Evolutionary conservation across 2,329 filamentous ascomycete genomes (phyloP).

Genomic region (Plenodomus tracheiphilus): DNA sequence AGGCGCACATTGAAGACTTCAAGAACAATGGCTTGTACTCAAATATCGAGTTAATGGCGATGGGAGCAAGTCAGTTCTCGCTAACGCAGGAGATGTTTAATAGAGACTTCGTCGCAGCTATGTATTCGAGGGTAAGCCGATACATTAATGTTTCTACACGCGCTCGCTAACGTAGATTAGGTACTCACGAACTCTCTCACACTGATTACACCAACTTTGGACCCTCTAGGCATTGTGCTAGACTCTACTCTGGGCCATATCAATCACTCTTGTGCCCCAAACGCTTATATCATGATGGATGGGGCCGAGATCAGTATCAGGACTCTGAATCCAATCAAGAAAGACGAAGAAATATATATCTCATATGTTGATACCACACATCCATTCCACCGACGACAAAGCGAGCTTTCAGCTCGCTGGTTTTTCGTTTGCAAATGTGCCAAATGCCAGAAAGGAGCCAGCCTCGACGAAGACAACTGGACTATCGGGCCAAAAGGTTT

Average conservation of each 20-base stretch:
- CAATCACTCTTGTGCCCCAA: conserved; percentile 67
- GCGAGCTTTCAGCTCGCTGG: conserved; percentile 58
- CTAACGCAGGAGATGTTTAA: conserved; percentile 45
- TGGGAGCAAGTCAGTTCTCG: conserved; percentile 59
- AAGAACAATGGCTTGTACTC: conserved; percentile 45
- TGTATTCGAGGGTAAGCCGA: conserved; percentile 50
- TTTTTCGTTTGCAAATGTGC: conserved; percentile 62
- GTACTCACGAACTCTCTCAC: conserved; percentile 63
- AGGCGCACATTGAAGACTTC: conserved; percentile 56
- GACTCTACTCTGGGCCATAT: conserved; percentile 58
- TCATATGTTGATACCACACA: conserved; percentile 64
- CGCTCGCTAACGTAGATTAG: conserved; percentile 28
- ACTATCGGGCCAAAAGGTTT: conserved; percentile 35
- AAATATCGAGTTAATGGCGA: conserved; percentile 57
- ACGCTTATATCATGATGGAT: conserved; percentile 62
- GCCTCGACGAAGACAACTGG: conserved; percentile 49
- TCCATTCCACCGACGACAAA: conserved; percentile 54
- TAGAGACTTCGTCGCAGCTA: conserved; percentile 48
- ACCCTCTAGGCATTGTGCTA: conserved; percentile 62
- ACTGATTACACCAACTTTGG: conserved; percentile 58
- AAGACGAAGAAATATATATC: conserved; percentile 62
- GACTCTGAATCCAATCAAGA: conserved; percentile 56
- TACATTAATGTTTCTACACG: conserved; percentile 22
- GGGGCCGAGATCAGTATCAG: conserved; percentile 55
- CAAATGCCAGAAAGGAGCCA: conserved; percentile 51